Evolutionary conservation across 1,284 basidiomycete species (phyloP).

Genomic region (Pulveroboletus ridleyi): DNA sequence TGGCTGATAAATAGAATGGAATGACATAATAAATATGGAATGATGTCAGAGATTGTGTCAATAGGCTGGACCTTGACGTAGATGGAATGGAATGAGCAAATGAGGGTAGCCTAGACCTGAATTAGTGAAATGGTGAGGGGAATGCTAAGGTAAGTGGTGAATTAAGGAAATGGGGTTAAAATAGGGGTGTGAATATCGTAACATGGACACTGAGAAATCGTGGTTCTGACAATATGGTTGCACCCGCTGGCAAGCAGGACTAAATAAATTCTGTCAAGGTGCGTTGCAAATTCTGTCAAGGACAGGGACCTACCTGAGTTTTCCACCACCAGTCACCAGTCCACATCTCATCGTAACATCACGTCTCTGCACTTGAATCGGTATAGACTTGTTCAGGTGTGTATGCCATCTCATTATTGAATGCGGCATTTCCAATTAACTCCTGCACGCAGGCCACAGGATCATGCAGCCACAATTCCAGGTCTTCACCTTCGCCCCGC

Average conservation of each 20-base stretch:
- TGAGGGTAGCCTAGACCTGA: too few species aligned
- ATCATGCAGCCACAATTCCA: conserved; percentile 40
- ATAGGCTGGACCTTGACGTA: too few species aligned
- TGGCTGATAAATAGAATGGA: too few species aligned
- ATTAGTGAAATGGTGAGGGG: too few species aligned
- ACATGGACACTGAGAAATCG: too few species aligned
- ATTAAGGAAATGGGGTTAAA: too few species aligned
- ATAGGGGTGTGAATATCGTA: too few species aligned
- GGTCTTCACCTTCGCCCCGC: neutral
- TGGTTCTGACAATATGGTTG: too few species aligned
- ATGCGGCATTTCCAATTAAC: conserved; percentile 40
- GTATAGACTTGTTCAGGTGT: conserved; percentile 26
- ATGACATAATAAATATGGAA: too few species aligned
- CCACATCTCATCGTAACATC: conserved; percentile 19
- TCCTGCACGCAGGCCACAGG: conserved; percentile 40
- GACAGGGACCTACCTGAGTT: conserved; percentile 6
- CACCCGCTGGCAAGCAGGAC: neutral
- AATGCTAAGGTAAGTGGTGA: too few species aligned
- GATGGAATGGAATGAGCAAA: too few species aligned
- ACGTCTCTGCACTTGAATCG: neutral
- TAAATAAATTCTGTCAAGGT: neutral
- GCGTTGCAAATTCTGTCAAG: neutral
- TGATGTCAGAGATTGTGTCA: too few species aligned
- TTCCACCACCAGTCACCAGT: conserved; percentile 23
- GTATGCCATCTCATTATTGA: conserved; percentile 32